Conservation (phyloP, 2,329 filamentous ascomycete species). For the Diatrype stigma region DNA sequence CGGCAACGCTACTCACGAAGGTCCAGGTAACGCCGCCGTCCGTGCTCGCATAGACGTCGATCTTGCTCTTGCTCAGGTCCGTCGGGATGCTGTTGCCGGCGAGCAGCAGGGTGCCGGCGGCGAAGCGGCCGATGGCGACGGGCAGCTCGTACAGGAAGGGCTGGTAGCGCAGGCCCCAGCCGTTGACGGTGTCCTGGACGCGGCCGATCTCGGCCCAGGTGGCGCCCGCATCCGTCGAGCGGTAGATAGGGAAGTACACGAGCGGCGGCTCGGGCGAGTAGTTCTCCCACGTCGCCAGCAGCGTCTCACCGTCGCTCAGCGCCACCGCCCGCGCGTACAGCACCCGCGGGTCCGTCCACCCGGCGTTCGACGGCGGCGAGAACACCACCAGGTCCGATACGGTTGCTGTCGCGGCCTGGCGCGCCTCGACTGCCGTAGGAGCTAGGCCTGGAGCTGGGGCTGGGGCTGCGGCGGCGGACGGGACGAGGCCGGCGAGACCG, state of each 20-base stretch:
- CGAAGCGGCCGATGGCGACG: slow-evolving; percentile 49
- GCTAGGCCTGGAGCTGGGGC: too few species aligned
- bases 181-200: slow-evolving; percentile 59
- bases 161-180: slow-evolving; percentile 63
- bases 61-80: slow-evolving; percentile 57
- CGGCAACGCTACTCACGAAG: slow-evolving; percentile 61
- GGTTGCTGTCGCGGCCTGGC: neutral
- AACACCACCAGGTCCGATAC: slow-evolving; percentile 24
- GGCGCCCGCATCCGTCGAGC: slow-evolving; percentile 46
- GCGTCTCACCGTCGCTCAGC: slow-evolving; percentile 34
- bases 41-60: slow-evolving; percentile 62
- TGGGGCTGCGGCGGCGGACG: neutral
- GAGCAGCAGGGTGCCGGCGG: slow-evolving; percentile 58
- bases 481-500: neutral
- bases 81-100: slow-evolving; percentile 56
- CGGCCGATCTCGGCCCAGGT: slow-evolving; percentile 60
- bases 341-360: slow-evolving; percentile 37
- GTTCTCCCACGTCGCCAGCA: slow-evolving; percentile 51
- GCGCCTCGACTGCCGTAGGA: neutral
- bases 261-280: slow-evolving; percentile 50
- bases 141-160: slow-evolving; percentile 62
- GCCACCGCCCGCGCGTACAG: slow-evolving; percentile 40
- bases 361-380: slow-evolving; percentile 32
- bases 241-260: slow-evolving; percentile 51
- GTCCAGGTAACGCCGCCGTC: slow-evolving; percentile 60